Evolutionary conservation across 164 flowering plant species (phyloP).

Genomic region (Annona cherimola): DNA sequence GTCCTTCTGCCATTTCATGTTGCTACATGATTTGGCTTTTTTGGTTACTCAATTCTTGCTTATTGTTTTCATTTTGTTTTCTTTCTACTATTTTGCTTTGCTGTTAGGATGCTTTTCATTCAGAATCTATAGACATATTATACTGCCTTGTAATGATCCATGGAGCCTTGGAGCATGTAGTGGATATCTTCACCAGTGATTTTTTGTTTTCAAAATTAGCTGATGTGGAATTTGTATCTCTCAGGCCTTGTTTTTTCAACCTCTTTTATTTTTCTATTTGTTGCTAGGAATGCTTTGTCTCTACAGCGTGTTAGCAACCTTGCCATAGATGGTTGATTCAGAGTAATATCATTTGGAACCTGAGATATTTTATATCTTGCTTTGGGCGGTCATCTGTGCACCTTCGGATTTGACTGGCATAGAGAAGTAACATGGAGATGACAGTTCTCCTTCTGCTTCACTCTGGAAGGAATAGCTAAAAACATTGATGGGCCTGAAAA

Average conservation of each 20-base stretch:
- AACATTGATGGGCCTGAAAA: not conserved
- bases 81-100: constrained; percentile 1
- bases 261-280: not conserved
- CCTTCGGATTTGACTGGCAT: not conserved
- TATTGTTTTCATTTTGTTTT: not conserved
- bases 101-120: constrained; percentile 18
- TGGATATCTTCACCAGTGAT: constrained; percentile 11
- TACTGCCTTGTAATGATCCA: constrained; percentile 23
- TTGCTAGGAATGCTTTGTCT: not conserved
- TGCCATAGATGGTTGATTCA: not conserved
- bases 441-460: not conserved
- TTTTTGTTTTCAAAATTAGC: constrained; percentile 4
- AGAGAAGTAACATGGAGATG: not conserved
- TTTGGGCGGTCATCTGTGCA: not conserved
- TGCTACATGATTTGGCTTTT: not conserved
- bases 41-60: constrained; percentile 4
- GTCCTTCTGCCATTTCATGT: not conserved
- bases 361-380: not conserved
- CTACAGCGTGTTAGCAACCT: not conserved
- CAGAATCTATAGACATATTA: constrained; percentile 20
- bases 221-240: constrained; percentile 8
- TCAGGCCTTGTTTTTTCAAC: constrained; percentile 1
- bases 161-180: constrained; percentile 14
- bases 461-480: not conserved
- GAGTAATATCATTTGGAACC: not conserved